These are phyloP conservation scores for Pythium phragmiticola DNA, from an alignment of 352 stramenopile species.

Conservation along the genomic window DNA sequence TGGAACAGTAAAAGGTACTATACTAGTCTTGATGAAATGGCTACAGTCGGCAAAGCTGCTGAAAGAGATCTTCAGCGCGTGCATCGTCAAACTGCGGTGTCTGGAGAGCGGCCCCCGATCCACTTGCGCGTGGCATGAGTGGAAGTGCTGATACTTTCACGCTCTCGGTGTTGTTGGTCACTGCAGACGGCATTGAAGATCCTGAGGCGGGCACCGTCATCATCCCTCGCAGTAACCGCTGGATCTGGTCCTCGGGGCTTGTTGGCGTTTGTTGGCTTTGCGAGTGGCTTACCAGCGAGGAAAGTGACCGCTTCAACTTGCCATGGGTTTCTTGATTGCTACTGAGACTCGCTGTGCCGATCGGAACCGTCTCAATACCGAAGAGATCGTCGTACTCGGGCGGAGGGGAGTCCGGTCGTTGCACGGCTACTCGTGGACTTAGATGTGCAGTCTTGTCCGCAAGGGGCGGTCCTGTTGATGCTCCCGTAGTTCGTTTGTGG, in stretches of 20 bases:
- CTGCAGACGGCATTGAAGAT: neutral
- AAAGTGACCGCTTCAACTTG: neutral
- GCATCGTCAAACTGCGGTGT: constrained; percentile 52
- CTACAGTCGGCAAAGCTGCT: constrained; percentile 44
- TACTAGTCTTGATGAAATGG: constrained; percentile 5
- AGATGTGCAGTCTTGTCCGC: neutral
- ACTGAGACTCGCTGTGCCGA: constrained; percentile 1
- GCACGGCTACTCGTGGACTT: constrained; percentile 5
- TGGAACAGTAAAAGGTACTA: constrained; percentile 8
- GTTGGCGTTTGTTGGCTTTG: constrained; percentile 11
- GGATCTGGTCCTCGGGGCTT: constrained; percentile 50
- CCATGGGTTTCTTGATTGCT: neutral
- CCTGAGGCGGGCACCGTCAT: constrained; percentile 24
- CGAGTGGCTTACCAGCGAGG: neutral
- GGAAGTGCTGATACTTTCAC: neutral
- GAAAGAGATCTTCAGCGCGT: constrained; percentile 58
- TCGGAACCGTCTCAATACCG: constrained; percentile 52
- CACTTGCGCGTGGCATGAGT: neutral
- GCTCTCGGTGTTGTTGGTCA: neutral
- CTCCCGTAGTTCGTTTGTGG: constrained; percentile 12
- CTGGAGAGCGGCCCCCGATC: neutral
- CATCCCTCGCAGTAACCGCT: constrained; percentile 54
- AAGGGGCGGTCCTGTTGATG: too few relatives aligned
- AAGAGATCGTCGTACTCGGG: constrained; percentile 65
- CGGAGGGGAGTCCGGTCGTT: constrained; percentile 36